Percentiles rank a stretch among this genome's conserved stretches.
Evolutionary conservation across 306 rosid species (phyloP).

Genomic region (Cotoneaster glaucophyllus): DNA sequence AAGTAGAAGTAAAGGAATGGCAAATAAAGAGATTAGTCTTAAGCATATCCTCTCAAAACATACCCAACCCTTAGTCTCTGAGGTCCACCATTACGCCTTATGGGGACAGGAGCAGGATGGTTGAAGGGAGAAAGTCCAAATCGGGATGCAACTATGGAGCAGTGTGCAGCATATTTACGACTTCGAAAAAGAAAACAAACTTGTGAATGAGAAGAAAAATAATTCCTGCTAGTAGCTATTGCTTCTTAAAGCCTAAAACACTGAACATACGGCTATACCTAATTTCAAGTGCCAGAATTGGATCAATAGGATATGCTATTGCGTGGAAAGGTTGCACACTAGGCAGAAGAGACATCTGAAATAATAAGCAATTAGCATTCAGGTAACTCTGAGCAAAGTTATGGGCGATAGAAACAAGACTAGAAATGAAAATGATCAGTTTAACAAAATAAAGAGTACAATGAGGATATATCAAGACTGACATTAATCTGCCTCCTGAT

Average conservation of each 20-base stretch:
- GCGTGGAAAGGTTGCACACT: slow-evolving; percentile 99
- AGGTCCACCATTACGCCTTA: slow-evolving; percentile 60
- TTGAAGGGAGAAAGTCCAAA: slow-evolving; percentile 66
- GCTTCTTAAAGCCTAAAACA: neutral
- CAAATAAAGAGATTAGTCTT: neutral
- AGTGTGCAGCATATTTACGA: slow-evolving; percentile 89
- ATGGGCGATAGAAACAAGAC: neutral
- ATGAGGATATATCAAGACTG: slow-evolving; percentile 18
- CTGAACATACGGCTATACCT: slow-evolving; percentile 34
- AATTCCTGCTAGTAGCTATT: neutral
- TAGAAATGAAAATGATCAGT: neutral
- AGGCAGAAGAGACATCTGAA: slow-evolving; percentile 94
- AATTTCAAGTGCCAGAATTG: slow-evolving; percentile 89
- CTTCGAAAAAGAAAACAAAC: slow-evolving; percentile 30
- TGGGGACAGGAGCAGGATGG: slow-evolving; percentile 61
- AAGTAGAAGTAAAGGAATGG: neutral
- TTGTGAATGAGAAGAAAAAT: neutral
- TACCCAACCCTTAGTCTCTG: slow-evolving; percentile 87
- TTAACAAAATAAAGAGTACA: neutral
- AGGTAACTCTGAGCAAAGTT: neutral
- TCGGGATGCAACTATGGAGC: slow-evolving; percentile 88
- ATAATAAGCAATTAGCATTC: neutral
- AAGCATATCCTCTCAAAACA: slow-evolving; percentile 8
- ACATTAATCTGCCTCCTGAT: slow-evolving; percentile 91
- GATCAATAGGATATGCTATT: slow-evolving; percentile 93